These are phyloP conservation scores for Rhodofomes roseus DNA, from an alignment of 1,284 basidiomycete genomes.

Conservation along the genomic window DNA sequence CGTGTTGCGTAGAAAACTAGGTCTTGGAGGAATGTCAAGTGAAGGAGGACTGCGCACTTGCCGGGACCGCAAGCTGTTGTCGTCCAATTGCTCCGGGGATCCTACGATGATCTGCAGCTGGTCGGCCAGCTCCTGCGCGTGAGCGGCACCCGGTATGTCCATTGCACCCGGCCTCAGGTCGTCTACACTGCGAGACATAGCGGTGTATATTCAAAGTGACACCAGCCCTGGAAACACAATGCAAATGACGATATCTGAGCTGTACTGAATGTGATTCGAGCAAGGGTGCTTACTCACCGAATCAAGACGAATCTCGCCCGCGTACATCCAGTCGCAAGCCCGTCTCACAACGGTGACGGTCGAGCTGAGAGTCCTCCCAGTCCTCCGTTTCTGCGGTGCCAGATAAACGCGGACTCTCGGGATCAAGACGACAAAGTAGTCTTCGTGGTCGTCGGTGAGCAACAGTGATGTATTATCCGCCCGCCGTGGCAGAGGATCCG, in stretches of 20 bases:
- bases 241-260: too few relatives aligned
- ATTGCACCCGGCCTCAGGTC: not conserved
- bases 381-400: too few relatives aligned
- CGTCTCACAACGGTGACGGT: too few relatives aligned
- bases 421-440: too few relatives aligned
- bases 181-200: not conserved
- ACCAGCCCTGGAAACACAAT: not conserved
- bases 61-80: not conserved
- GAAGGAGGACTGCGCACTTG: not conserved
- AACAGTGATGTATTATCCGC: too few relatives aligned
- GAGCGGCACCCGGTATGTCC: not conserved
- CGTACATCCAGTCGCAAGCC: too few relatives aligned
- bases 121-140: not conserved
- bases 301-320: too few relatives aligned
- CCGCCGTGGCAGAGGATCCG: too few relatives aligned
- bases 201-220: not conserved
- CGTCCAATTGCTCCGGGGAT: not conserved
- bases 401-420: too few relatives aligned
- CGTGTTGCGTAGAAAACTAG: slow-evolving; percentile 12
- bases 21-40: slow-evolving; percentile 8
- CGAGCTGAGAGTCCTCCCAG: too few relatives aligned
- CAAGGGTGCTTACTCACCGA: not conserved
- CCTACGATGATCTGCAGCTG: not conserved
- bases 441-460: too few relatives aligned
- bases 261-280: too few relatives aligned